phyloP scores from a whole-genome alignment of 179 eudicot species.

The Drosera spatulata region DNA sequence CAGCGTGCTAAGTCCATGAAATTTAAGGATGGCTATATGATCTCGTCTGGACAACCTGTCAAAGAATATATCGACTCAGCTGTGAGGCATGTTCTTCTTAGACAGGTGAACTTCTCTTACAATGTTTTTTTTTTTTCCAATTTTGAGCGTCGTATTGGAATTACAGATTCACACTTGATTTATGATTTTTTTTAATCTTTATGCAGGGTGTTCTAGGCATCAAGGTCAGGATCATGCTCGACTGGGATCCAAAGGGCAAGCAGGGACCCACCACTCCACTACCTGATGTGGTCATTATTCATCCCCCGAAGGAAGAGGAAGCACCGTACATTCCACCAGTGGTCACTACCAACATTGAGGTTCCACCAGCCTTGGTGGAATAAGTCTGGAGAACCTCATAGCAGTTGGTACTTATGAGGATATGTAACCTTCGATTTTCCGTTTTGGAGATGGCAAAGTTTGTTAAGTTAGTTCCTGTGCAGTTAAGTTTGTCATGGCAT shows the following conservation, averaged over 20 bases:
- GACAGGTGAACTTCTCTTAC: conserved; percentile 22
- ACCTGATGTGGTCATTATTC: conserved; percentile 20
- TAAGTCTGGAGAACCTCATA: no score
- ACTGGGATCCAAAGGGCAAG: conserved; percentile 34
- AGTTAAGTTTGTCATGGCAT: no score
- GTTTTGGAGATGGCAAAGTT: no score
- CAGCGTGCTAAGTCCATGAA: conserved; percentile 41
- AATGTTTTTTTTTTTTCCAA: not conserved
- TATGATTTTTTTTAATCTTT: no score
- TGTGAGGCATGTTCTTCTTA: conserved; percentile 31
- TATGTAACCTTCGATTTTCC: no score
- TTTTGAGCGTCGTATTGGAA: not conserved
- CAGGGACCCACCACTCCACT: conserved; percentile 22
- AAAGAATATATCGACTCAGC: conserved; percentile 44
- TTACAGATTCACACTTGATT: no score
- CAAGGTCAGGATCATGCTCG: conserved; percentile 29
- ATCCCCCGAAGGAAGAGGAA: conserved; percentile 21
- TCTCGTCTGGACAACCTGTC: conserved; percentile 44
- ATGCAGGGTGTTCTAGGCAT: conserved; percentile 26
- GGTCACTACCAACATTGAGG: not conserved
- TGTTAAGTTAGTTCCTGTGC: no score
- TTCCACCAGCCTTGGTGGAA: not conserved
- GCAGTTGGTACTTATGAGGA: no score
- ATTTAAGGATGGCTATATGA: conserved; percentile 38
- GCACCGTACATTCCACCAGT: not conserved